Conservation (phyloP, 176 grass and related monocot genomes). For the Aechmea fasciata region DNA sequence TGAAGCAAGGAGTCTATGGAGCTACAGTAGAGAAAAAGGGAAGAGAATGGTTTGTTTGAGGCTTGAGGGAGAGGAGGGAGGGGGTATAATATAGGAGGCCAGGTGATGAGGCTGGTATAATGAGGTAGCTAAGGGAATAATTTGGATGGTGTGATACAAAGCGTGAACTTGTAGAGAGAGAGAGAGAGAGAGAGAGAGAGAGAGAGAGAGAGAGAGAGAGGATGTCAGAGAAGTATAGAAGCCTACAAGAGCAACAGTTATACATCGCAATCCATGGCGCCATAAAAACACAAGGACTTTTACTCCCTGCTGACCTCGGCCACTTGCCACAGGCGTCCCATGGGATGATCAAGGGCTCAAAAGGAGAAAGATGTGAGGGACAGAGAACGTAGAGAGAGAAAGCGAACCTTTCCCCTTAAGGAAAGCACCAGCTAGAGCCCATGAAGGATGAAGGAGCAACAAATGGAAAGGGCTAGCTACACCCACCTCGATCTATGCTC, state of each 20-base stretch:
- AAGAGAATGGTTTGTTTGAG: conserved; percentile 3
- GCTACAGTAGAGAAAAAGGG: not conserved
- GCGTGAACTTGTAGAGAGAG: not conserved
- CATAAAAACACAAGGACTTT: conserved; percentile 7
- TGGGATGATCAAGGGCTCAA: not conserved
- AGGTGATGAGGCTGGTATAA: too few species aligned
- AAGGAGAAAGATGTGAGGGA: not conserved
- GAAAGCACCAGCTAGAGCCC: not conserved
- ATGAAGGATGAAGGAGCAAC: not conserved
- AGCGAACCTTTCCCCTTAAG: not conserved
- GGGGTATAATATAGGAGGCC: not conserved
- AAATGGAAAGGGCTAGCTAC: not conserved
- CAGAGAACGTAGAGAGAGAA: conserved; percentile 1
- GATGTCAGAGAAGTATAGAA: conserved; percentile 10
- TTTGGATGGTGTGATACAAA: not conserved
- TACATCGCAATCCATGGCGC: conserved; percentile 15
- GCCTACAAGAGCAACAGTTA: conserved; percentile 20
- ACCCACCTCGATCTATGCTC: not conserved
- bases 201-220: not conserved
- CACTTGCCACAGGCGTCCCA: conserved; percentile 9
- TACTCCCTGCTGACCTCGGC: conserved; percentile 15
- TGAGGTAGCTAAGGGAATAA: too few species aligned
- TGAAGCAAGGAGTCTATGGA: not conserved
- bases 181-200: conserved; percentile 5
- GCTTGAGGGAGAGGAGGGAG: conserved; percentile 9